These are phyloP conservation scores for Microbotryum violaceum DNA, from an alignment of 1,284 basidiomycete species.

Conservation along the genomic window DNA sequence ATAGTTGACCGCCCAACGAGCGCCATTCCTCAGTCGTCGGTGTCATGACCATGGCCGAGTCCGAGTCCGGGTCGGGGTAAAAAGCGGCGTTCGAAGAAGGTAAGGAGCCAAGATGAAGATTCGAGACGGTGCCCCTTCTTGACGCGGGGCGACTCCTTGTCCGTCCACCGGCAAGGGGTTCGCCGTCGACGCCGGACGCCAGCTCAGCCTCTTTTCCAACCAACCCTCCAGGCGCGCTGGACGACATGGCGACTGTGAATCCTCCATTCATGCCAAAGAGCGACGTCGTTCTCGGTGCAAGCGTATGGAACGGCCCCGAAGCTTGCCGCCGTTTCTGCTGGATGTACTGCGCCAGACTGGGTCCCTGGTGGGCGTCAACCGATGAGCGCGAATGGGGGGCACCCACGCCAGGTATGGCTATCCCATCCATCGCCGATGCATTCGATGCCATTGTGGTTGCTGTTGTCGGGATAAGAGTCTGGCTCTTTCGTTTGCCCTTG, in stretches of 20 bases:
- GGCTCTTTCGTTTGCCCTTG: not conserved
- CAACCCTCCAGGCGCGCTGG: too few species aligned
- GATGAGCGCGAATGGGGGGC: conserved; percentile 5
- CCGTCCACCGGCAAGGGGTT: not conserved
- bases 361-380: conserved; percentile 8
- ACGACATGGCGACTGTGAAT: too few species aligned
- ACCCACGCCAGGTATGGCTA: conserved; percentile 5
- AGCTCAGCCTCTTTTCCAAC: not conserved
- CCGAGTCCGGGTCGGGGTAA: conserved; percentile 1
- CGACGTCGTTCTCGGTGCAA: not conserved
- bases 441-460: not conserved
- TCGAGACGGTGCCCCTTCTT: not conserved
- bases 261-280: conserved; percentile 1
- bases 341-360: conserved; percentile 29
- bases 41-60: conserved; percentile 25
- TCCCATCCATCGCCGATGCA: not conserved
- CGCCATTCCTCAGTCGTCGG: conserved; percentile 33
- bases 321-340: conserved; percentile 33
- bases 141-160: conserved; percentile 3
- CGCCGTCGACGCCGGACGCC: not conserved
- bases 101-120: not conserved
- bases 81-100: not conserved
- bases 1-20: conserved; percentile 23
- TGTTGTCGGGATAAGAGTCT: not conserved
- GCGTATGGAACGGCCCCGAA: conserved; percentile 30